Base-by-base conservation (phyloP, 2,329 filamentous ascomycete genomes). In the Aspergillus ibericus region DNA sequence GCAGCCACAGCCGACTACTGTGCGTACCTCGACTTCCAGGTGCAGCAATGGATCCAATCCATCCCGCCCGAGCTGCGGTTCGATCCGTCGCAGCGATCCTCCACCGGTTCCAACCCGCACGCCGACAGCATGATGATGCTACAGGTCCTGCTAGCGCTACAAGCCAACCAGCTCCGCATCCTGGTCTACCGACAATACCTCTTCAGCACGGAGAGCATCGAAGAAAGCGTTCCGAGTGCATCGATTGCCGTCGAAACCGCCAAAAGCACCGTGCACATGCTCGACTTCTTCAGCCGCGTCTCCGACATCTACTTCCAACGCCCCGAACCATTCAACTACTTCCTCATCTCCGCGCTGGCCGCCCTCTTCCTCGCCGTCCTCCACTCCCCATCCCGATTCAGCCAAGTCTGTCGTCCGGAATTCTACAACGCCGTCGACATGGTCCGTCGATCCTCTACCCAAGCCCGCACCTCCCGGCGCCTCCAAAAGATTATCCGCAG, bases 361-460 rank as follows among this genome's bases (percentile, higher is more conserved):
- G 72, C 75, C 0, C 61, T 81, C 1, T 76, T 80, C 29, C 70
- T 80, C 0, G 80, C 80, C 0, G 78, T 81, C 0, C 73, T 79
- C 3, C 78, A 82, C 60, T 78, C 76, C 0, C 79, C 80, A 0
- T 68, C 70, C 1, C 69, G 69, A 2, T 82, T 81, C 51, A 74
- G 77, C 2, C 74, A 73, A 8, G 59, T 66, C 18, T 75, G 72
- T 53, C 69, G 72, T 2, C 63, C 65, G 0, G 73, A 75, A 48
- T 74, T 75, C 48, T 86, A 86, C 71, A 83, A 83, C 66, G 85
- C 84, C 1, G 79, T 87, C 2, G 83, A 85, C 34, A 79, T 87
- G 34, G 81, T 88, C 13, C 80, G 84, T 15, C 80, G 81, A 12
- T 81, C 87, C 35, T 83, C 81, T 29, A 81, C 81, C 18, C 79